These are phyloP conservation scores for Chytriomyces sp. DNA, from an alignment of 192 early-diverging fungal species.

Conservation along the genomic window DNA sequence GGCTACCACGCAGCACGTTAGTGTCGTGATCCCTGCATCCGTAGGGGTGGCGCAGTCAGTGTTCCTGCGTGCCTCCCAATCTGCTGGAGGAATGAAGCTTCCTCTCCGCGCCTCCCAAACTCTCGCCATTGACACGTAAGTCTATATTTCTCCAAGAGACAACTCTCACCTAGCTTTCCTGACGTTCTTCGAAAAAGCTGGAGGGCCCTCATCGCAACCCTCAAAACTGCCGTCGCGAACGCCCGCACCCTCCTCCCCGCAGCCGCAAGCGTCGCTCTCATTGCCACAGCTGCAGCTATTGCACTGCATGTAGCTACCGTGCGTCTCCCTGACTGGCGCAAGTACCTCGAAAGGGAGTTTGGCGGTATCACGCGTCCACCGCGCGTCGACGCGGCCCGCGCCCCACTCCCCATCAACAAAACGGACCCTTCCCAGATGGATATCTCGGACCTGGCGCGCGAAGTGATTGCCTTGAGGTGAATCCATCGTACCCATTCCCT, in stretches of 20 bases:
- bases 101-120: background rate
- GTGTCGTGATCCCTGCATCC: background rate
- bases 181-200: background rate
- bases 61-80: background rate
- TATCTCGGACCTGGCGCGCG: background rate
- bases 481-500: background rate
- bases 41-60: background rate
- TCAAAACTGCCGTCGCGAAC: background rate
- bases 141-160: background rate
- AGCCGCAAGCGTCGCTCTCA: background rate
- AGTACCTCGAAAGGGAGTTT: background rate
- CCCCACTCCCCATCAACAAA: background rate
- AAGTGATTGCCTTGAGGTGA: background rate
- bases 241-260: background rate
- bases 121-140: constrained; percentile 8
- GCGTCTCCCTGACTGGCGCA: background rate
- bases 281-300: background rate
- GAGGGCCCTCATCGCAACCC: background rate
- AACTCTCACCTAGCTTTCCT: background rate
- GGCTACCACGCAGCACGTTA: background rate
- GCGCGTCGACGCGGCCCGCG: background rate
- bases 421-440: background rate
- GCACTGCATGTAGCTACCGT: background rate
- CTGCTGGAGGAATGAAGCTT: background rate
- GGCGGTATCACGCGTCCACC: no score